Conservation (phyloP, 2,329 filamentous ascomycete species). For the Lachnellula hyalina region DNA sequence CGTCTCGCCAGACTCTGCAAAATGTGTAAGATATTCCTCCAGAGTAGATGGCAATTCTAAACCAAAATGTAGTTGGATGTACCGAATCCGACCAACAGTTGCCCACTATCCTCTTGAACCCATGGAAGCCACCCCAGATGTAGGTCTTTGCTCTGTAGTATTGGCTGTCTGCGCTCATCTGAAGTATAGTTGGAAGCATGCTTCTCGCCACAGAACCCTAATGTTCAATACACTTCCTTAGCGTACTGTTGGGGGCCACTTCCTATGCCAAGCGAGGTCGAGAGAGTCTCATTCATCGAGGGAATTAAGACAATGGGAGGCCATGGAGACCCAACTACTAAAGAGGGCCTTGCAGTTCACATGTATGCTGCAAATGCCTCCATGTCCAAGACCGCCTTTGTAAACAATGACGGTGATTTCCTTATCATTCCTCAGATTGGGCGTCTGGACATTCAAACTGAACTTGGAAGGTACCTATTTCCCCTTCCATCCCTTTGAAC, state of each 20-base stretch:
- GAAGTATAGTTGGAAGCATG: conserved; percentile 27
- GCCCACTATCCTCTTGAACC: conserved; percentile 28
- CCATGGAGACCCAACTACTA: conserved; percentile 42
- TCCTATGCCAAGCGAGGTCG: conserved; percentile 22
- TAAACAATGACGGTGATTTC: conserved; percentile 57
- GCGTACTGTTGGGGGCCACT: conserved; percentile 40
- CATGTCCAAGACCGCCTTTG: conserved; percentile 41
- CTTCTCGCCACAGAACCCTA: conserved; percentile 41
- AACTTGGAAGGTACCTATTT: conserved; percentile 27
- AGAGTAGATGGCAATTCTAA: too few relatives aligned
- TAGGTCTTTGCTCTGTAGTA: background rate
- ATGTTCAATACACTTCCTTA: conserved; percentile 39
- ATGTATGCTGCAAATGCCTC: conserved; percentile 41
- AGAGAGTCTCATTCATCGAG: conserved; percentile 36
- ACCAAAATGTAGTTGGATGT: conserved; percentile 26
- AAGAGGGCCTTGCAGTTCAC: conserved; percentile 43
- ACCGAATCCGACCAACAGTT: conserved; percentile 37
- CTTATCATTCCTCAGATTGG: conserved; percentile 59
- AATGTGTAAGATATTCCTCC: conserved; percentile 41
- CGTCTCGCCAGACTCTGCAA: conserved; percentile 45
- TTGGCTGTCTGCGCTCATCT: conserved; percentile 10
- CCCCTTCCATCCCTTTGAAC: too few relatives aligned
- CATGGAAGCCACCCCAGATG: background rate
- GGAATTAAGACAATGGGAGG: conserved; percentile 44
- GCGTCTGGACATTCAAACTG: conserved; percentile 51